Evolutionary conservation across 2,329 filamentous ascomycete genomes (phyloP).

Genomic region (Cytospora chrysosperma): DNA sequence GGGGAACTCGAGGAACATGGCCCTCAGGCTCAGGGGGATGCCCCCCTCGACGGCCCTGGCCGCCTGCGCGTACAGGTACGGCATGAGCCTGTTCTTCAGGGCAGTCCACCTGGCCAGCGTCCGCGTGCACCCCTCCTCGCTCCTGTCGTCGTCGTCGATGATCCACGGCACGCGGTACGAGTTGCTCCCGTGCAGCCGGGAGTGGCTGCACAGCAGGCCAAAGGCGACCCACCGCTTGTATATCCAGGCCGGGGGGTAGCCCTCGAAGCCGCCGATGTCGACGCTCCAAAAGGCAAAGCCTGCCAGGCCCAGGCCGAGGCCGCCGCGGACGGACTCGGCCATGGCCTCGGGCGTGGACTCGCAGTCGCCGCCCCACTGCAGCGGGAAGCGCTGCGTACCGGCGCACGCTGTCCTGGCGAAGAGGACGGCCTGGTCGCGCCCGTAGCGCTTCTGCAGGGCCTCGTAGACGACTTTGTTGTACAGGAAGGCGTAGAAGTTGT

Average conservation of each 20-base stretch:
- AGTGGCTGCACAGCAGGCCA: slow-evolving; percentile 68
- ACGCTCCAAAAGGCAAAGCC: slow-evolving; percentile 34
- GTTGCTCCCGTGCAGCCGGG: slow-evolving; percentile 66
- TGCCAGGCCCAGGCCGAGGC: slow-evolving; percentile 31
- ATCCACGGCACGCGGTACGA: slow-evolving; percentile 76
- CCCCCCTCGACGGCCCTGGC: slow-evolving; percentile 27
- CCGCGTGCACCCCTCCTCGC: slow-evolving; percentile 53
- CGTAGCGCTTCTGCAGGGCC: slow-evolving; percentile 56
- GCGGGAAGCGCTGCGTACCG: slow-evolving; percentile 67
- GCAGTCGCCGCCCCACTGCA: slow-evolving; percentile 74
- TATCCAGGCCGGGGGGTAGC: slow-evolving; percentile 63
- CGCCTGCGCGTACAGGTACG: slow-evolving; percentile 49
- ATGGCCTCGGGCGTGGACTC: slow-evolving; percentile 72
- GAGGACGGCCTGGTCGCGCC: slow-evolving; percentile 55
- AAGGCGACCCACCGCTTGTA: slow-evolving; percentile 82
- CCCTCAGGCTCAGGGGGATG: slow-evolving; percentile 50
- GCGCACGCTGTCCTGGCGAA: slow-evolving; percentile 68
- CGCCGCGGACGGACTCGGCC: slow-evolving; percentile 54
- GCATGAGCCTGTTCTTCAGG: slow-evolving; percentile 53
- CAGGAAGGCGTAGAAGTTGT: slow-evolving; percentile 73
- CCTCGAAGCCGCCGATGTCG: slow-evolving; percentile 55
- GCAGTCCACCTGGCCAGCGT: slow-evolving; percentile 48
- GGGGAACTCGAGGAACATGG: slow-evolving; percentile 69
- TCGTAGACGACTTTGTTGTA: slow-evolving; percentile 72
- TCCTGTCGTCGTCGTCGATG: slow-evolving; percentile 62